A percentile compares a stretch with the other conserved stretches of the same genome.
phyloP scores from a whole-genome alignment of 1,139 yeast species.

The Hansenula lynferdii region DNA sequence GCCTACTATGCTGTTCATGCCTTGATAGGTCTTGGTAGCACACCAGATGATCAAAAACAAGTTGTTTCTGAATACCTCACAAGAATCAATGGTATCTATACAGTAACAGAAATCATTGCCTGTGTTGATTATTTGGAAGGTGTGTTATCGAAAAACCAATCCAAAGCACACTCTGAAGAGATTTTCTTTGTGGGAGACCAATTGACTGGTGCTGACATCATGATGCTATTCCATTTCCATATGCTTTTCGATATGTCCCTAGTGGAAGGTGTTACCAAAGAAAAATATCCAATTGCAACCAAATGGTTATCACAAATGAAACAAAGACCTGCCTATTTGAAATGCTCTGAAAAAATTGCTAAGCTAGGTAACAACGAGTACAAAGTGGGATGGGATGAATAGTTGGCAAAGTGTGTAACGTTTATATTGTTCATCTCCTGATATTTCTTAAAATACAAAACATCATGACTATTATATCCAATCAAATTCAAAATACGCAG shows the following conservation, averaged over 20 bases:
- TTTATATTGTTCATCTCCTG: no score
- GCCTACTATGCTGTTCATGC: constrained; percentile 37
- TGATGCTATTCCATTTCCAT: constrained; percentile 35
- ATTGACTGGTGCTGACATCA: constrained; percentile 56
- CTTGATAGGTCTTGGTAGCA: constrained; percentile 30
- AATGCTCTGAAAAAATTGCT: constrained; percentile 6
- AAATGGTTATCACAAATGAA: constrained; percentile 16
- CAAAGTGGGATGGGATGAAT: no score
- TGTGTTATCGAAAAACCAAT: constrained; percentile 27
- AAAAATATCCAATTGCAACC: constrained; percentile 16
- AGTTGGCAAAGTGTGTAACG: no score
- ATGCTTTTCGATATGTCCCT: constrained; percentile 6
- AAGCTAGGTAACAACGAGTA: not conserved
- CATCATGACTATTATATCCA: no score
- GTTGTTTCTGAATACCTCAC: constrained; percentile 35
- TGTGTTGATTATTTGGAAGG: constrained; percentile 38
- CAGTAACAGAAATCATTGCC: constrained; percentile 33
- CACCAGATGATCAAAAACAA: constrained; percentile 46
- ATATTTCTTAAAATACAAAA: no score
- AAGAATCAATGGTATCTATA: constrained; percentile 36
- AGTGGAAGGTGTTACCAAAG: constrained; percentile 8
- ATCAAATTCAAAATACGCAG: no score
- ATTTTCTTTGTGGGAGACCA: constrained; percentile 51
- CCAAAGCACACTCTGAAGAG: constrained; percentile 13
- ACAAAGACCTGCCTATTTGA: constrained; percentile 11